A percentile compares a stretch with the other conserved stretches of the same genome.
These are phyloP conservation scores for Fragilariopsis cylindrus DNA, from an alignment of 108 stramenopile species.

Conservation along the genomic window DNA sequence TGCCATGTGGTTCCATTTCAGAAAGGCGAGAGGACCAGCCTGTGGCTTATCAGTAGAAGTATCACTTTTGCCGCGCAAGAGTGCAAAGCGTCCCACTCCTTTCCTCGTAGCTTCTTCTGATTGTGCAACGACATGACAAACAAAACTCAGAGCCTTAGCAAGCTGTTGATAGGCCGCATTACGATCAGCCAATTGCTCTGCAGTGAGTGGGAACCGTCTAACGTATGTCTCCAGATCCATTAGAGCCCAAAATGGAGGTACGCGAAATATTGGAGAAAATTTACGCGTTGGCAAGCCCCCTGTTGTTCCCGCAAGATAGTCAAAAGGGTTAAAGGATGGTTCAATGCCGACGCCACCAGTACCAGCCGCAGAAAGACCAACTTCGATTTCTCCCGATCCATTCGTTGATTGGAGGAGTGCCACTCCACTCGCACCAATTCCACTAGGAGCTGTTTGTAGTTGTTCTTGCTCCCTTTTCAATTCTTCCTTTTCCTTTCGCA, in stretches of 20 bases:
- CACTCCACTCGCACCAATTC: conserved; percentile 68
- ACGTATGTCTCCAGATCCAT: conserved; percentile 83
- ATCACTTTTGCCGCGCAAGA: conserved; percentile 17
- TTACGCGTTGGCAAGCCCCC: conserved; percentile 71
- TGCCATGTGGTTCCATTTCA: conserved; percentile 73
- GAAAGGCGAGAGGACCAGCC: conserved; percentile 51
- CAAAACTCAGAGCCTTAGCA: conserved; percentile 81
- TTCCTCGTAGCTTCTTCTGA: conserved; percentile 36
- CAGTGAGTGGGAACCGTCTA: conserved; percentile 50
- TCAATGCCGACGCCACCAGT: conserved; percentile 18
- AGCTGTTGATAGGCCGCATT: conserved; percentile 81
- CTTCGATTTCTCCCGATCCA: conserved; percentile 36
- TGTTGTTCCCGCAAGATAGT: conserved; percentile 74
- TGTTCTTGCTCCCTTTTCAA: conserved; percentile 21
- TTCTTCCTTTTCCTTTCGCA: conserved; percentile 62
- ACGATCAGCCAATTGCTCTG: conserved; percentile 49
- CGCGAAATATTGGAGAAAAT: conserved; percentile 85
- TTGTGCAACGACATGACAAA: conserved; percentile 80
- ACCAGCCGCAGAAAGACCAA: conserved; percentile 18
- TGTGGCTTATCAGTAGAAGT: conserved; percentile 19
- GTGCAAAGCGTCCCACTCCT: conserved; percentile 44
- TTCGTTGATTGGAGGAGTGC: conserved; percentile 25
- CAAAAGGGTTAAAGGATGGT: conserved; percentile 80
- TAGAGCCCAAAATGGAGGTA: conserved; percentile 84
- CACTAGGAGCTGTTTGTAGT: conserved; percentile 16